Evolutionary conservation across 306 rosid species (phyloP).

Genomic region (Cucurbita ficifolia): DNA sequence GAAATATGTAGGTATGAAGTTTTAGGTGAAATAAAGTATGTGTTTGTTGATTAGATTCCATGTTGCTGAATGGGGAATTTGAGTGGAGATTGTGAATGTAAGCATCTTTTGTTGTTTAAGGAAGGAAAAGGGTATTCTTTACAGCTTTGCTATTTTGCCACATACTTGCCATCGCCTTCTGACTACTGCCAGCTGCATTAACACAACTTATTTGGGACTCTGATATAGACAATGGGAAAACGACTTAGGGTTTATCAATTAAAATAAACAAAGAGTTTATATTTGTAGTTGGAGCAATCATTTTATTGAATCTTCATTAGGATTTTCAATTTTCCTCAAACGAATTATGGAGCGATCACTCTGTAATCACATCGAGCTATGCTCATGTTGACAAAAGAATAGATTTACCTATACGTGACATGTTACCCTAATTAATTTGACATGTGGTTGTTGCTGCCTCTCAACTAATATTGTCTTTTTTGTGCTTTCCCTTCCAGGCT

Average conservation of each 20-base stretch:
- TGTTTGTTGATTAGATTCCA: neutral
- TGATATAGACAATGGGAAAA: slow-evolving; percentile 5
- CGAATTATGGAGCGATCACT: too few relatives aligned
- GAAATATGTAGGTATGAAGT: neutral
- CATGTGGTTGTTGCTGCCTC: neutral
- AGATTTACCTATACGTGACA: neutral
- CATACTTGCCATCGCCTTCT: slow-evolving; percentile 7
- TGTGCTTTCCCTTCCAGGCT: too few relatives aligned
- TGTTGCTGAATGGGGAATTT: neutral
- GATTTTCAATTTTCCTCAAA: too few relatives aligned
- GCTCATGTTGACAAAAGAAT: too few relatives aligned
- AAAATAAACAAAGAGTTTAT: neutral
- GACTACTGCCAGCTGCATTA: slow-evolving; percentile 10
- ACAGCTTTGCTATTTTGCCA: slow-evolving; percentile 3
- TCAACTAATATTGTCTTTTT: too few relatives aligned
- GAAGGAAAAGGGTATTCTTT: neutral
- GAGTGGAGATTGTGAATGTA: neutral
- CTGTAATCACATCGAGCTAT: too few relatives aligned
- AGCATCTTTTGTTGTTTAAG: neutral
- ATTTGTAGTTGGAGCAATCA: neutral
- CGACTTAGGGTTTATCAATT: neutral
- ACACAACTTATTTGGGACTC: slow-evolving; percentile 4
- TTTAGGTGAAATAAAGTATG: neutral
- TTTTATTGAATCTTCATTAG: neutral
- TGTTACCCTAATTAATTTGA: neutral